Conservation (phyloP, 352 stramenopile genomes). For the Thalassiosira pacifica region DNA sequence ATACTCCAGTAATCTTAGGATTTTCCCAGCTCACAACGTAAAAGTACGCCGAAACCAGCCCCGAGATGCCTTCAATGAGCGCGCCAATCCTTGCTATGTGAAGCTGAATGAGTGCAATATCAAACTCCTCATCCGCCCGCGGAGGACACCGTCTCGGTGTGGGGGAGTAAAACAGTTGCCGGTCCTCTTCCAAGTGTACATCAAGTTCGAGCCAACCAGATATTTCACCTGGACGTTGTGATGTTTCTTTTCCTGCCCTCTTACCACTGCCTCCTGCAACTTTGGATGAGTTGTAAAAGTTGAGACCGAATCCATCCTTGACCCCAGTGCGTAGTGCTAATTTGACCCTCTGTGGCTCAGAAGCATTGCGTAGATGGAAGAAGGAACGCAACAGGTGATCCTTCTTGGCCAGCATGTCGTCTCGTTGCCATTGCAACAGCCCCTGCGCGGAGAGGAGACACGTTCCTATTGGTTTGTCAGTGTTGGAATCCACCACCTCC, state of each 20-base stretch:
- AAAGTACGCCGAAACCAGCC: constrained; percentile 64
- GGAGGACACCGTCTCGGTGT: constrained; percentile 70
- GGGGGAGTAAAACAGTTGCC: constrained; percentile 69
- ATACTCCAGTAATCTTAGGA: constrained; percentile 62
- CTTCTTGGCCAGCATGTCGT: constrained; percentile 58
- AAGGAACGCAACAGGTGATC: constrained; percentile 63
- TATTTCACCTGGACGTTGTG: constrained; percentile 68
- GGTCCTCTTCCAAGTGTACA: constrained; percentile 78
- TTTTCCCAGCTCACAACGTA: constrained; percentile 84
- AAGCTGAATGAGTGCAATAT: constrained; percentile 78
- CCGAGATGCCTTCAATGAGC: constrained; percentile 73
- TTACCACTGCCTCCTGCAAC: constrained; percentile 31
- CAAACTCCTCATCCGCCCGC: constrained; percentile 71
- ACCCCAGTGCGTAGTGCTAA: constrained; percentile 74
- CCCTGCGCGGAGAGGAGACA: constrained; percentile 76
- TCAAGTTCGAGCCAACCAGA: constrained; percentile 80
- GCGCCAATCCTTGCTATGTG: constrained; percentile 78
- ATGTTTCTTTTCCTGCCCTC: constrained; percentile 42
- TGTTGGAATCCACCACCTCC: constrained; percentile 82
- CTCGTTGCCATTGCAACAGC: constrained; percentile 83
- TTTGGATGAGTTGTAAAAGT: constrained; percentile 77
- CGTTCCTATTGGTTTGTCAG: constrained; percentile 78
- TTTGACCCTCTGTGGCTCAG: constrained; percentile 61
- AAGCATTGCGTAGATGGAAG: constrained; percentile 57
- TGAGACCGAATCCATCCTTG: constrained; percentile 77